Percentiles rank a stretch among this genome's conserved stretches.
These are phyloP conservation scores for Pulveroboletus sp. DNA, from an alignment of 768 basidiomycete species.

Conservation along the genomic window DNA sequence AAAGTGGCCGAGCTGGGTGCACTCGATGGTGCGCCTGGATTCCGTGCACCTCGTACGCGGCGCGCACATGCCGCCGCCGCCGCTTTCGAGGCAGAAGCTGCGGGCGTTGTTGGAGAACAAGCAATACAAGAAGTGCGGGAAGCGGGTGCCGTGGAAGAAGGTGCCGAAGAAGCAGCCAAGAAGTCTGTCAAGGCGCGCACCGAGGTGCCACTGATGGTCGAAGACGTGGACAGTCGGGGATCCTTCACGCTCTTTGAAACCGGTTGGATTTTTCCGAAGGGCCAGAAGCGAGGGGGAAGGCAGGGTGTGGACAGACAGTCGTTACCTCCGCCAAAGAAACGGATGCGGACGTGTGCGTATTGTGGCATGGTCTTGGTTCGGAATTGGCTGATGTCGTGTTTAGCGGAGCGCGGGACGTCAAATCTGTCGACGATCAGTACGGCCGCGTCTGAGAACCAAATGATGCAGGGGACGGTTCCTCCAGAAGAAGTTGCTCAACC, in stretches of 20 bases:
- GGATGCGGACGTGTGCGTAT: constrained; percentile 42
- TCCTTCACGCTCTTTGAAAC: constrained; percentile 81
- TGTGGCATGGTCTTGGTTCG: neutral
- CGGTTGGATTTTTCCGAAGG: constrained; percentile 85
- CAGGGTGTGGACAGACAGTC: constrained; percentile 41
- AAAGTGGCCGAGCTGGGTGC: constrained; percentile 19
- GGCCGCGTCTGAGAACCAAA: constrained; percentile 45
- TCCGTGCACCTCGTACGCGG: constrained; percentile 51
- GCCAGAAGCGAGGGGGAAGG: constrained; percentile 64
- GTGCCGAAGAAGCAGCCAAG: constrained; percentile 23
- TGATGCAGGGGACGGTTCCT: constrained; percentile 24
- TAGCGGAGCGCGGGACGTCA: constrained; percentile 37
- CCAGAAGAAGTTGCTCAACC: constrained; percentile 26
- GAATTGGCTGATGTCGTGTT: neutral
- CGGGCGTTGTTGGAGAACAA: constrained; percentile 15
- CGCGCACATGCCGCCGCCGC: constrained; percentile 39
- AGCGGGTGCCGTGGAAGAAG: constrained; percentile 8
- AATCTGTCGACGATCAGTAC: constrained; percentile 48
- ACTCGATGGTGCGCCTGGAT: constrained; percentile 42
- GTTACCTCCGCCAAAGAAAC: constrained; percentile 55
- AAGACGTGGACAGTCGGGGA: constrained; percentile 66
- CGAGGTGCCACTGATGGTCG: constrained; percentile 55
- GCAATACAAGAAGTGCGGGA: constrained; percentile 1
- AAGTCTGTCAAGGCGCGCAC: constrained; percentile 24
- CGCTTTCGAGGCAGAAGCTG: constrained; percentile 43